phyloP scores from a whole-genome alignment of 345 rosid genomes.

The Capsella bursapastoris region DNA sequence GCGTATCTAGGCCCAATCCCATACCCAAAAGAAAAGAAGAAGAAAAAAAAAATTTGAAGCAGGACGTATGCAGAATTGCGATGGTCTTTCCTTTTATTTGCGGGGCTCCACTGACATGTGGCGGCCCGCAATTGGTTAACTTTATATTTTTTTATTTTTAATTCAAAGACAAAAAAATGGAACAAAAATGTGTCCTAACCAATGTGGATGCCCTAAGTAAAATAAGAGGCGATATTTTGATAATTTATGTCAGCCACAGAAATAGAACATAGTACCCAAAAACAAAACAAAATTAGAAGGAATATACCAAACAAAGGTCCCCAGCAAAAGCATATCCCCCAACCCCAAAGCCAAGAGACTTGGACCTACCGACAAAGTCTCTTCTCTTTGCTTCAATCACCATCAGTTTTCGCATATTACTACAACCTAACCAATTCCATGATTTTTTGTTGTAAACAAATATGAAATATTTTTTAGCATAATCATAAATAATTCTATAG shows the following conservation, averaged over 20 bases:
- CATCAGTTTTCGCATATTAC: background rate
- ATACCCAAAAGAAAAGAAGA: too few relatives aligned
- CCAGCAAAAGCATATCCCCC: conserved; percentile 39
- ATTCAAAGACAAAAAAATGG: too few relatives aligned
- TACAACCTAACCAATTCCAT: background rate
- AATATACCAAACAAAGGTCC: conserved; percentile 41
- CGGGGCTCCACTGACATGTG: too few relatives aligned
- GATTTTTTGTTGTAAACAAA: background rate
- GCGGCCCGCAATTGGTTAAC: too few relatives aligned
- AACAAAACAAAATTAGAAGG: background rate
- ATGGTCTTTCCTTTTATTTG: too few relatives aligned
- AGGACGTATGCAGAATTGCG: too few relatives aligned
- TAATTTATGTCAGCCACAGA: conserved; percentile 26
- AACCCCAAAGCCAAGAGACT: conserved; percentile 23
- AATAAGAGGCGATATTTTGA: conserved; percentile 4
- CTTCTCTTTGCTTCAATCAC: conserved; percentile 14
- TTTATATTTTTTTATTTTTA: too few relatives aligned
- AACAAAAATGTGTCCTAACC: too few relatives aligned
- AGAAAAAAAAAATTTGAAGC: too few relatives aligned
- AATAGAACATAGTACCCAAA: conserved; percentile 12
- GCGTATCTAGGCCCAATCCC: too few relatives aligned
- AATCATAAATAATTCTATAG: background rate
- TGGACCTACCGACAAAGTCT: conserved; percentile 10
- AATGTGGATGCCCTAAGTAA: background rate
- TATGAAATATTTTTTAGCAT: background rate